Evolutionary conservation across 805 yeast genomes (phyloP), one percentile per base, ranked within the genome.

Genomic region (Candida silvatica): DNA sequence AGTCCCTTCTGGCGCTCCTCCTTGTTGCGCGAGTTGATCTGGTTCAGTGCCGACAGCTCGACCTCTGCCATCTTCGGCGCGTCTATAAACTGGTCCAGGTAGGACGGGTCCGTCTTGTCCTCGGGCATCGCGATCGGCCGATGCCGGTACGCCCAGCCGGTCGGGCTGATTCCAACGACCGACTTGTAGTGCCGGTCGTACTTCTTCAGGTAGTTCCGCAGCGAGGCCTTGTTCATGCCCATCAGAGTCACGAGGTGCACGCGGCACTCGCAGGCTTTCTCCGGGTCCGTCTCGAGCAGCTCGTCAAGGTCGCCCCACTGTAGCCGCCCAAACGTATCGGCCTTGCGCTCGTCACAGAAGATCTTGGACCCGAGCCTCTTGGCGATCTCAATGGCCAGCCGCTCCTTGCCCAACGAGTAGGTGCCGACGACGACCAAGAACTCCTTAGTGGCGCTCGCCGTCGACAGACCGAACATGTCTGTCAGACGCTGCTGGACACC

Each of bases 331-430:
- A 77, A 54, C 3, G 73, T 71, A 28, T 56, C 58, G 17, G 71
- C 62, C 46, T 76, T 69, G 31, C 63, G 56, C 34, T 60, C 55
- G 41, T 69, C 59, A 12, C 80, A 71, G 40, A 62, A 77, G 2
- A 82, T 72, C 39, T 74, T 78, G 19, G 79, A 62, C 1, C 62
- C 45, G 19, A 81, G 47, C 16, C 46, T 49, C 33, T 69, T 58
- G 45, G 85, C 82, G 9, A 83, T 59, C 1, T 72, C 62, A 6
- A 84, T 56, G 0, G 95, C 97, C 20, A 92, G 54, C 38, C 80
- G 72, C 52, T 92, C 98, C 52, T 92, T 92, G 3, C 98, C 98
- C 26, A 92, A 87, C 2, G 88, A 73, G 54, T 92, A 92, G 0
- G 95, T 78, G 0, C 97, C 97, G 12, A 92, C 77, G 7, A 83